Percentiles rank a stretch among this genome's conserved stretches.
These are phyloP conservation scores for grape (Vitis vinifera) DNA, from an alignment of 164 flowering plant species.

Conservation along the genomic window DNA sequence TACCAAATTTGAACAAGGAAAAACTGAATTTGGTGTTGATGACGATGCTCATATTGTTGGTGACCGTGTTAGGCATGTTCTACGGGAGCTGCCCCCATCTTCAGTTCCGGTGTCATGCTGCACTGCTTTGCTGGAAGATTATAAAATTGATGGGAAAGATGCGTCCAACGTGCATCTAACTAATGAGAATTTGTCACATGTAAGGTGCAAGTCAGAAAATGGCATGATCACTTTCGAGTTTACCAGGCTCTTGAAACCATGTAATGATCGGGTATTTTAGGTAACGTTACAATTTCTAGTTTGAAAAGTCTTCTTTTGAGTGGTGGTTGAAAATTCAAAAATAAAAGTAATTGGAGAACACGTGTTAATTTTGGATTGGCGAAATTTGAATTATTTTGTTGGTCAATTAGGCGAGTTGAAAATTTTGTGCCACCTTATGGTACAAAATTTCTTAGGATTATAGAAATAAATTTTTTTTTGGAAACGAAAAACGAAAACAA, in stretches of 20 bases:
- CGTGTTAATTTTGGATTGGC: no score
- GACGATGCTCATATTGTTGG: constrained; percentile 99
- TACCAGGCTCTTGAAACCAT: constrained; percentile 72
- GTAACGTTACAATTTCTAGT: no score
- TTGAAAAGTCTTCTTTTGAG: no score
- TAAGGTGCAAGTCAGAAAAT: constrained; percentile 86
- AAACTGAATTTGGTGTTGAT: constrained; percentile 75
- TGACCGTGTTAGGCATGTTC: constrained; percentile 97
- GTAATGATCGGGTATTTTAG: no score
- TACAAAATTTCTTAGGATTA: no score
- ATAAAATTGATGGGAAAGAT: constrained; percentile 79
- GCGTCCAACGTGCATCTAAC: constrained; percentile 72
- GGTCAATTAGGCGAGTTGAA: no score
- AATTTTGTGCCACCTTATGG: no score
- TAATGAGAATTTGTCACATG: constrained; percentile 79
- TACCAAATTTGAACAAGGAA: constrained; percentile 38
- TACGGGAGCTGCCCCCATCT: constrained; percentile 98
- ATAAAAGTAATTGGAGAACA: no score
- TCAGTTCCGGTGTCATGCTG: constrained; percentile 99
- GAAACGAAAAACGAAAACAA: no score
- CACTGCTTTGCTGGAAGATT: constrained; percentile 91
- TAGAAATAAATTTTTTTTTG: no score
- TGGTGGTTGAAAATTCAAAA: no score
- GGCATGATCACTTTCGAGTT: constrained; percentile 93
- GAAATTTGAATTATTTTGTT: no score